A percentile compares a stretch with the other conserved stretches of the same genome.
Conservation (phyloP, 208 protist species). For the Crithidia brevicula region DNA sequence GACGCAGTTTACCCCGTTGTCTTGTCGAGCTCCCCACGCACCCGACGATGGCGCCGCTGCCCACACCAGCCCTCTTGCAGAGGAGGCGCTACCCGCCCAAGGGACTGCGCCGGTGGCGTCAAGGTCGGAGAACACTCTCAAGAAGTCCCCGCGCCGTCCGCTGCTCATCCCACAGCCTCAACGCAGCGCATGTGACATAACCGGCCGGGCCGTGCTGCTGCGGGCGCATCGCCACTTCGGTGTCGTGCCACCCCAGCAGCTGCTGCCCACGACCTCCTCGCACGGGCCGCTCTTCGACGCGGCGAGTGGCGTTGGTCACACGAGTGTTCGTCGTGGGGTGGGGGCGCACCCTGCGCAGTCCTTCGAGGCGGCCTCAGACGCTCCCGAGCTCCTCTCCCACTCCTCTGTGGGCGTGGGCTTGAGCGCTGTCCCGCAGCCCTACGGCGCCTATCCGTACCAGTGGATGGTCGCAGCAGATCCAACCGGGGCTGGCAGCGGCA, state of each 20-base stretch:
- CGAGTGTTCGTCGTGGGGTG: neutral
- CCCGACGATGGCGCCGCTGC: slow-evolving; percentile 14
- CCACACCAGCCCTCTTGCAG: too few relatives aligned
- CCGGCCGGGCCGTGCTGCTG: slow-evolving; percentile 7
- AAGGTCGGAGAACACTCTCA: too few relatives aligned
- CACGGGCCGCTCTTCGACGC: neutral
- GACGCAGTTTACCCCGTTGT: slow-evolving; percentile 3
- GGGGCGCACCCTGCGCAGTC: neutral
- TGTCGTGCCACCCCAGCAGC: neutral
- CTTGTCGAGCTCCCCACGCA: neutral
- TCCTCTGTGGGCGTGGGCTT: neutral
- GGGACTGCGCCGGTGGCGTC: too few relatives aligned
- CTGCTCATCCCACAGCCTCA: slow-evolving; percentile 21
- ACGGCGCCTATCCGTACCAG: slow-evolving; percentile 21
- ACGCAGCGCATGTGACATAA: neutral
- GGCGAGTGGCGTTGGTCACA: neutral
- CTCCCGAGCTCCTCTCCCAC: neutral
- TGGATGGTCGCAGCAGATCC: slow-evolving; percentile 14
- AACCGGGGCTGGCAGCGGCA: neutral
- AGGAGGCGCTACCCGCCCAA: too few relatives aligned
- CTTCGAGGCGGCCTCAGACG: neutral
- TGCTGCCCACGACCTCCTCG: neutral
- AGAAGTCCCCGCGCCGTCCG: neutral
- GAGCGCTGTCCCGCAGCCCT: slow-evolving; percentile 11
- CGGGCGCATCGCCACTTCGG: slow-evolving; percentile 4